Evolutionary conservation across 108 stramenopile genomes (phyloP).

Genomic region (Skeletonema marinoi): DNA sequence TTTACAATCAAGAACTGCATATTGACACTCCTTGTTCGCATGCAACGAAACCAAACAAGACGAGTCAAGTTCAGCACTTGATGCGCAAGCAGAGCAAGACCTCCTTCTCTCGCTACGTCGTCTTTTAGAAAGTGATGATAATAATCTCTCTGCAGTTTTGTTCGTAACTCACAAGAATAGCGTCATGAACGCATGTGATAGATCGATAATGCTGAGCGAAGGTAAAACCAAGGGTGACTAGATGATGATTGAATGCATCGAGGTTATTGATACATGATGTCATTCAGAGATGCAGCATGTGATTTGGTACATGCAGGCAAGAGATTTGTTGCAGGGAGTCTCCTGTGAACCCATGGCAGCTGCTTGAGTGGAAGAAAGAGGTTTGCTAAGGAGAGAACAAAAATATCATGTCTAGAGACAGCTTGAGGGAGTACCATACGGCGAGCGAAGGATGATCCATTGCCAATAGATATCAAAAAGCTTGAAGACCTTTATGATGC

Average conservation of each 20-base stretch:
- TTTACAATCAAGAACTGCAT: neutral
- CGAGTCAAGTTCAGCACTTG: conserved; percentile 45
- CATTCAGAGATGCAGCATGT: too few species aligned
- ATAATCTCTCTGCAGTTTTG: conserved; percentile 41
- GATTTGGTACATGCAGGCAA: too few species aligned
- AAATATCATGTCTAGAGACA: too few species aligned
- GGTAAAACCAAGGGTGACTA: conserved; percentile 16
- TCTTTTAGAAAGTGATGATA: conserved; percentile 39
- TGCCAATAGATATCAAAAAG: too few species aligned
- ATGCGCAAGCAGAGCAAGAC: conserved; percentile 43
- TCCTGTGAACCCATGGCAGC: too few species aligned
- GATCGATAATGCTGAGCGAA: conserved; percentile 30
- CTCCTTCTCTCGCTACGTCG: conserved; percentile 33
- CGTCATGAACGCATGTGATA: conserved; percentile 38
- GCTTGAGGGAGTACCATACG: too few species aligned
- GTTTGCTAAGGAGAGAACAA: too few species aligned
- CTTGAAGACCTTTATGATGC: too few species aligned
- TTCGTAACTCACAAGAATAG: conserved; percentile 51
- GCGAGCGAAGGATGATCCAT: too few species aligned
- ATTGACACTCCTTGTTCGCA: neutral
- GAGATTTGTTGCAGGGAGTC: too few species aligned
- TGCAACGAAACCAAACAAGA: conserved; percentile 1
- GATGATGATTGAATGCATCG: conserved; percentile 11
- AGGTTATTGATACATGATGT: neutral
- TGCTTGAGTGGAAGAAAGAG: too few species aligned